phyloP scores from a whole-genome alignment of 768 basidiomycete genomes.

The Leucogyrophana mollusca region DNA sequence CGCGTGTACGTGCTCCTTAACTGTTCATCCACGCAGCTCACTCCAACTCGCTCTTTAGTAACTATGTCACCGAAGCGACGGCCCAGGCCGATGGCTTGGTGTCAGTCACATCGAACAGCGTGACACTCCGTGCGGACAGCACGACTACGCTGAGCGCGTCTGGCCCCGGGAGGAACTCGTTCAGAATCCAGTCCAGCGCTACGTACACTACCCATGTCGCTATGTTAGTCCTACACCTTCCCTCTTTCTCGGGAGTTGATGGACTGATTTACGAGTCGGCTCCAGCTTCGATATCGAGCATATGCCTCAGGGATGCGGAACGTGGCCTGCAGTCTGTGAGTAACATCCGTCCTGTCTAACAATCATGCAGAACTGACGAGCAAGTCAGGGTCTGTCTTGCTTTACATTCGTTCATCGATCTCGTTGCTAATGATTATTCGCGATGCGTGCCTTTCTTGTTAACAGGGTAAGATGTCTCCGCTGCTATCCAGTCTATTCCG shows the following conservation, averaged over 20 bases:
- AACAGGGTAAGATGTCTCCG: conserved; percentile 20
- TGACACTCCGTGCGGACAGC: conserved; percentile 32
- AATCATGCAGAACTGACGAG: conserved; percentile 2
- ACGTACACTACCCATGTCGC: conserved; percentile 33
- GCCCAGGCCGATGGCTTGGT: conserved; percentile 57
- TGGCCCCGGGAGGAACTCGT: conserved; percentile 35
- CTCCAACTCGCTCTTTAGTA: conserved; percentile 18
- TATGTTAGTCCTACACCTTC: conserved; percentile 12
- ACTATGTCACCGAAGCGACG: conserved; percentile 45
- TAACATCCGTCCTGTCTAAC: neutral
- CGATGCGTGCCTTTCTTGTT: too few species aligned
- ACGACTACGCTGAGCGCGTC: conserved; percentile 26
- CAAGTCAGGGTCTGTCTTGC: conserved; percentile 22
- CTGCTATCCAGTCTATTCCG: too few species aligned
- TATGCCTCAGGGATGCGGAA: conserved; percentile 40
- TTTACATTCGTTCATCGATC: neutral
- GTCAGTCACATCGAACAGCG: conserved; percentile 43
- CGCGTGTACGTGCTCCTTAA: conserved; percentile 22
- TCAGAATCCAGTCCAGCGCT: conserved; percentile 30
- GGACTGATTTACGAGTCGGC: neutral
- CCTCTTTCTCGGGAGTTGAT: neutral
- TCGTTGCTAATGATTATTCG: too few species aligned
- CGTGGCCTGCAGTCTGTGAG: conserved; percentile 37
- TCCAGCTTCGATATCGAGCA: conserved; percentile 33
- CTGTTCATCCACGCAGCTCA: too few species aligned